Conservation (phyloP, 257 asterid species). For the Salvia splendens region DNA sequence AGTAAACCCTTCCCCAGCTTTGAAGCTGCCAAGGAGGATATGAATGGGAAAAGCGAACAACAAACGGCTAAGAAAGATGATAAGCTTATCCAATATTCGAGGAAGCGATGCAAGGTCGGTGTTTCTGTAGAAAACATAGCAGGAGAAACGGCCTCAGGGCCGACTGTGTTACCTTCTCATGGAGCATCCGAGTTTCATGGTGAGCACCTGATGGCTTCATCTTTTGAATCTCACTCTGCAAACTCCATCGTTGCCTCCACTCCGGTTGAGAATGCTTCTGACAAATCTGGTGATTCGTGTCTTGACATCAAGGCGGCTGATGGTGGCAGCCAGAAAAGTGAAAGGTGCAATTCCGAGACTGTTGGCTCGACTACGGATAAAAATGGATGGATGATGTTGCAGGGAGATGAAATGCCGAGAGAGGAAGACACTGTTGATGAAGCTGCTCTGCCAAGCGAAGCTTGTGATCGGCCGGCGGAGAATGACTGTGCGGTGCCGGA, state of each 20-base stretch:
- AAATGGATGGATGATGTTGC: slow-evolving; percentile 26
- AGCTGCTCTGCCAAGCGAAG: slow-evolving; percentile 25
- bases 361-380: slow-evolving; percentile 35
- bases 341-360: slow-evolving; percentile 30
- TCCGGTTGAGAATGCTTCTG: slow-evolving; percentile 30
- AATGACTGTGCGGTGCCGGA: slow-evolving; percentile 31
- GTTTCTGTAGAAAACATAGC: slow-evolving; percentile 24
- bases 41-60: slow-evolving; percentile 34
- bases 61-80: slow-evolving; percentile 38
- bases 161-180: slow-evolving; percentile 25
- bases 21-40: slow-evolving; percentile 33
- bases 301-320: slow-evolving; percentile 30
- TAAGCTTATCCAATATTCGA: slow-evolving; percentile 65
- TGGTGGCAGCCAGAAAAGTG: slow-evolving; percentile 33
- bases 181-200: slow-evolving; percentile 25
- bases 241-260: slow-evolving; percentile 36
- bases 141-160: slow-evolving; percentile 13
- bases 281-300: slow-evolving; percentile 31
- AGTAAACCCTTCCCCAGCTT: slow-evolving; percentile 35
- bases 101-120: slow-evolving; percentile 59
- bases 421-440: slow-evolving; percentile 36
- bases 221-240: slow-evolving; percentile 30
- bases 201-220: slow-evolving; percentile 26
- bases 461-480: slow-evolving; percentile 30
- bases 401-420: slow-evolving; percentile 33